Percentiles rank a stretch among this genome's conserved stretches.
Conservation (phyloP, 345 rosid genomes). For the Lepidium aucheri region DNA sequence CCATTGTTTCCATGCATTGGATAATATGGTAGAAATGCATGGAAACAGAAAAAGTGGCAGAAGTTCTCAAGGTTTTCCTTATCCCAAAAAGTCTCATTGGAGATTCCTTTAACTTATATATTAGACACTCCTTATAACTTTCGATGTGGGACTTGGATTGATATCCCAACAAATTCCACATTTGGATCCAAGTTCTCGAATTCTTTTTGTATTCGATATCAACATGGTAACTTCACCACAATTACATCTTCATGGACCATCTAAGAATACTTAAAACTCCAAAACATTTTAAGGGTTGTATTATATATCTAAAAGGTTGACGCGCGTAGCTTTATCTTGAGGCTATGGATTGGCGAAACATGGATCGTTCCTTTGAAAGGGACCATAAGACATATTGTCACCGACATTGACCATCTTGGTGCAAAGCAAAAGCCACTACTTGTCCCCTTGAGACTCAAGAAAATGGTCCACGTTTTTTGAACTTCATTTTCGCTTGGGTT, state of each 20-base stretch:
- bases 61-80: too few relatives aligned
- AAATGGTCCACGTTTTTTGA: background rate
- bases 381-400: slow-evolving; percentile 7
- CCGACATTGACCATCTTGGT: slow-evolving; percentile 20
- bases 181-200: background rate
- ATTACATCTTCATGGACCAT: background rate
- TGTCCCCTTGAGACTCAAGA: slow-evolving; percentile 5
- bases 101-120: too few relatives aligned
- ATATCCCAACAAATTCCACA: slow-evolving; percentile 3
- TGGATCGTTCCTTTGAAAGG: slow-evolving; percentile 2
- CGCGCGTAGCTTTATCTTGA: slow-evolving; percentile 15
- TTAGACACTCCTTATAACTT: too few relatives aligned
- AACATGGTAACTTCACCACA: background rate
- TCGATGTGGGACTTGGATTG: too few relatives aligned
- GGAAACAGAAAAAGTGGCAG: slow-evolving; percentile 5
- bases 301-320: background rate
- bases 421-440: slow-evolving; percentile 19
- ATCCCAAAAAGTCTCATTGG: too few relatives aligned
- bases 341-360: background rate
- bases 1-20: background rate
- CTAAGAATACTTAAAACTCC: background rate
- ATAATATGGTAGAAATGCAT: background rate
- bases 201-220: background rate
- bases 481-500: background rate
- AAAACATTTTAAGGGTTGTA: background rate